Conservation (phyloP, 257 asterid species). For the Fraxinus americana region DNA sequence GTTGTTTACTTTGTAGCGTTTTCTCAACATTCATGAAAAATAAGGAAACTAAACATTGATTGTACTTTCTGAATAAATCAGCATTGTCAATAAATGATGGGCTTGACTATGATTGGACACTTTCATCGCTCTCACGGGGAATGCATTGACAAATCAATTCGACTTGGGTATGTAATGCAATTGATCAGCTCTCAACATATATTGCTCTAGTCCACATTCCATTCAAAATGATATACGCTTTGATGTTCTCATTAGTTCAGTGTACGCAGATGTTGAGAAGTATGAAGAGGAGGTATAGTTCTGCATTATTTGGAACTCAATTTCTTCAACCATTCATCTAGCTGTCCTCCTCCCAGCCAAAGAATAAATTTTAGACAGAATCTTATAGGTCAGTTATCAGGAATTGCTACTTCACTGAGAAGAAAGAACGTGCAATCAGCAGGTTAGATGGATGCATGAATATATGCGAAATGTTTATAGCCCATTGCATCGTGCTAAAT, state of each 20-base stretch:
- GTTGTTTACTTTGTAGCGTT: too few relatives aligned
- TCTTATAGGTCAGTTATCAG: too few relatives aligned
- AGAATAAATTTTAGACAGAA: too few relatives aligned
- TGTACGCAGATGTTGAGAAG: conserved; percentile 46
- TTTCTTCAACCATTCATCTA: background rate
- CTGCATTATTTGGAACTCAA: background rate
- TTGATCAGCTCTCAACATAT: conserved; percentile 23
- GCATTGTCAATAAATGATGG: too few relatives aligned
- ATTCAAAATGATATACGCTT: conserved; percentile 50
- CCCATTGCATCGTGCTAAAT: background rate
- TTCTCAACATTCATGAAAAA: too few relatives aligned
- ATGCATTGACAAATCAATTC: conserved; percentile 66
- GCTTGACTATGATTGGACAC: conserved; percentile 5
- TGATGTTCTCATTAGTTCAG: conserved; percentile 43
- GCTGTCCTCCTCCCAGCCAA: too few relatives aligned
- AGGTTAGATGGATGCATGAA: background rate
- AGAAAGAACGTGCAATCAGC: too few relatives aligned
- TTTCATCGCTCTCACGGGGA: too few relatives aligned
- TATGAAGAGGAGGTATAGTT: conserved; percentile 48
- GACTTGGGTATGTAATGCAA: conserved; percentile 44
- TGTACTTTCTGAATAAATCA: too few relatives aligned
- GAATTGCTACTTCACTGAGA: too few relatives aligned
- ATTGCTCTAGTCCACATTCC: conserved; percentile 59
- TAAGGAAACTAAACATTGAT: too few relatives aligned
- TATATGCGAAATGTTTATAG: too few relatives aligned